Evolutionary conservation across 2,329 filamentous ascomycete genomes (phyloP), one percentile per base, ranked within the genome.

Genomic region (Ophiobolus disseminans): DNA sequence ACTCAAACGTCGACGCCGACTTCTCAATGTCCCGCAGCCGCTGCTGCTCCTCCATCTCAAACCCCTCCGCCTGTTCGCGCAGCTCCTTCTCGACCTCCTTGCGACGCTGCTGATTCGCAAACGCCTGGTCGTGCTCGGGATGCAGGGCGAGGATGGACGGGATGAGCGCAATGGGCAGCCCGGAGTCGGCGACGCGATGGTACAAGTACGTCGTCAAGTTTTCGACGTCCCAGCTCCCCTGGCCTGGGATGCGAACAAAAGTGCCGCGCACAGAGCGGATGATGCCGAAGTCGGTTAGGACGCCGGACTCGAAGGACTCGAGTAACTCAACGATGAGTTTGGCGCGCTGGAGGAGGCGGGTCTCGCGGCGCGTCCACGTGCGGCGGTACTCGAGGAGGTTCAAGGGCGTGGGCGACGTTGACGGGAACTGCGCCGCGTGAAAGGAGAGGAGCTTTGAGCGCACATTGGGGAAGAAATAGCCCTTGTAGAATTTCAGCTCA

Each of bases 281-380:
- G 21, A 59, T 40, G 9, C 47, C 50, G 10, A 43, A 60, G 28
- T 63, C 57, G 0, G 32, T 52, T 8, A 61, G 10, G 6, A 28
- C 9, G 10, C 38, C 43, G 3, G 26, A 19, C 2, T 59, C 32
- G 20, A 44, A 53, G 4, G 38, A 35, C 3, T 39, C 13, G 9
- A 51, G 32, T 0, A 62, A 34, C 1, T 41, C n/a, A 16, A 49
- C 35, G 13, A 60, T 26, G 6, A 58, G 14, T 1, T 47, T 25
- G 1, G 40, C 56, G 25, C 53, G 48, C n/a, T 52, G 36, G 0
- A 63, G 36, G 1, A 58, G 38, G 1, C 57, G 58, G 8, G 31
- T 4, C 22, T 62, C 60, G 19, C 17, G 23, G 23, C 32, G 32
- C 4, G 43, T 53, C 54, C 54, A 62, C 13, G 42, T 10, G 25